Conservation (phyloP, 2,329 filamentous ascomycete species). For the Ophiostoma australiae region DNA sequence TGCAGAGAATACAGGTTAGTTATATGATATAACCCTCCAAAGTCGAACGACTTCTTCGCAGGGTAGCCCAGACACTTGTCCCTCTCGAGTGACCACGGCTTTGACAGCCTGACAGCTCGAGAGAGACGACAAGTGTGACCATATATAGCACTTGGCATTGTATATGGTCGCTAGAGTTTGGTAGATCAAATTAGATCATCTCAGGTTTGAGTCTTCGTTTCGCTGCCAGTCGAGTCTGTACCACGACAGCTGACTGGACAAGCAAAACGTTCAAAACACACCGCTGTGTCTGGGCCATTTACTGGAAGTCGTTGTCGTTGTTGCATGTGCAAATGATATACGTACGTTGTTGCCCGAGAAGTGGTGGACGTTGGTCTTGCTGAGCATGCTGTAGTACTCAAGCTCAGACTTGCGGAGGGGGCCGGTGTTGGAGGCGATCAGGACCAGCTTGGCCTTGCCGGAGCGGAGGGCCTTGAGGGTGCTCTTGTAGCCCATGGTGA, state of each 20-base stretch:
- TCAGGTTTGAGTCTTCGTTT: background rate
- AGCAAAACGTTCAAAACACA: background rate
- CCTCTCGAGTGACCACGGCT: background rate
- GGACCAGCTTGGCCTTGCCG: slow-evolving; percentile 96
- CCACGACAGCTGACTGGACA: background rate
- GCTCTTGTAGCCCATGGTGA: slow-evolving; percentile 86
- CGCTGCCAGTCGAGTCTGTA: background rate
- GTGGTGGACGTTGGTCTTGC: slow-evolving; percentile 95
- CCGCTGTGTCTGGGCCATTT: slow-evolving; percentile 24
- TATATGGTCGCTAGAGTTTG: background rate
- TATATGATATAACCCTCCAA: slow-evolving; percentile 69
- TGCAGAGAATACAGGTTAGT: slow-evolving; percentile 51
- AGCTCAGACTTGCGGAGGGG: slow-evolving; percentile 97
- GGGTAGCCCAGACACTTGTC: slow-evolving; percentile 53
- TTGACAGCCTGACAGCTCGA: background rate
- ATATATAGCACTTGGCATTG: background rate
- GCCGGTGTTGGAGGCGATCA: slow-evolving; percentile 90
- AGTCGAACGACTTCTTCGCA: slow-evolving; percentile 88
- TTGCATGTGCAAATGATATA: slow-evolving; percentile 33
- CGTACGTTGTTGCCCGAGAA: slow-evolving; percentile 98
- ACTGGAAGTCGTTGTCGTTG: slow-evolving; percentile 18
- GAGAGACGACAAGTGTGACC: background rate
- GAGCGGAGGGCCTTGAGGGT: slow-evolving; percentile 39
- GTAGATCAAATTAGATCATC: background rate
- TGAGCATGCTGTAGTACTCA: slow-evolving; percentile 90